These are phyloP conservation scores for Fraxinus nigra DNA, from an alignment of 305 asterid species.

Conservation along the genomic window DNA sequence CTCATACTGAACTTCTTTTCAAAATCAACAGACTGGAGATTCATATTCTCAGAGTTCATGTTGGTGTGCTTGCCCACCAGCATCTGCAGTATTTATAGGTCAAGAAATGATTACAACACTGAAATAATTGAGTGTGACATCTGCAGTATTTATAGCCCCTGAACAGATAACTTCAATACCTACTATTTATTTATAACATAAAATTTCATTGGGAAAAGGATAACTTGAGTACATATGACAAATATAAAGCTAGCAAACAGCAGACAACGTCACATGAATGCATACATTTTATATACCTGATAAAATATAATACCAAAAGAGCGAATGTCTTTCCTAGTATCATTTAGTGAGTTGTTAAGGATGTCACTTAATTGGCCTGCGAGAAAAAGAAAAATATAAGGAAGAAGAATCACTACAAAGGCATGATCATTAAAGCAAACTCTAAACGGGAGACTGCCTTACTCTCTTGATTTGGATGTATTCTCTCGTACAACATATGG, in stretches of 20 bases:
- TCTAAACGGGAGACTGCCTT: constrained; percentile 5
- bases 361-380: constrained; percentile 38
- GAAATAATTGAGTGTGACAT: background rate
- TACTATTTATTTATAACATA: background rate
- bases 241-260: constrained; percentile 14
- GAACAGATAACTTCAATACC: background rate
- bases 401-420: constrained; percentile 1
- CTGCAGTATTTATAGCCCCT: no score
- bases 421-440: background rate
- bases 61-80: constrained; percentile 23
- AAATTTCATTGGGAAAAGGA: background rate
- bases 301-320: constrained; percentile 49
- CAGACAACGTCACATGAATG: background rate
- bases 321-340: constrained; percentile 44
- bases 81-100: constrained; percentile 24
- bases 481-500: constrained; percentile 55
- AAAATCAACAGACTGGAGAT: constrained; percentile 44
- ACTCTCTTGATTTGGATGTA: constrained; percentile 50
- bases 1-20: constrained; percentile 47
- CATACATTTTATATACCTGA: constrained; percentile 35
- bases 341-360: constrained; percentile 23
- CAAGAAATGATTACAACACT: background rate
- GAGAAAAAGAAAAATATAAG: background rate
- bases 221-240: background rate
- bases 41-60: constrained; percentile 5